Base-by-base conservation (phyloP, 768 basidiomycete species). In the Pisolithus orientalis region DNA sequence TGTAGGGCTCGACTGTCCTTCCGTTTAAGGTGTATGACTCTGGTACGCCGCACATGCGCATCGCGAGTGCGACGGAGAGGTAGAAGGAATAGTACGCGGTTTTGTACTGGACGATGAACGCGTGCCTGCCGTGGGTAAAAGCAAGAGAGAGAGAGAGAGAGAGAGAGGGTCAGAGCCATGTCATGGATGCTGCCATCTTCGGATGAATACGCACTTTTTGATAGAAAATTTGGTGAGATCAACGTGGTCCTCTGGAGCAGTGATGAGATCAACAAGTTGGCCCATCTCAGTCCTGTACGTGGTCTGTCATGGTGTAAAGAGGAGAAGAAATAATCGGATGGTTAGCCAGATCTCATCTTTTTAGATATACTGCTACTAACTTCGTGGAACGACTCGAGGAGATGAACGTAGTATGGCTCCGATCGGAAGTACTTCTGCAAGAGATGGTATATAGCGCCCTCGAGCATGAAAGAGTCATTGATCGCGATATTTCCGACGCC, bases 51-150 rank as follows among this genome's bases (percentile, higher is more conserved):
- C 78, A 80, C 68, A 94, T 75, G 67, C 85, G 80, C 84, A 98
- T 85, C 10, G 93, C 93, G 57, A 94, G 84, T 13, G 95, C 96
- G 57, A 98, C 92, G 44, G 96, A 93, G 57, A 99, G 90, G 74
- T 97, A 96, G 80, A 98, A 98, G 29, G 92, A 96, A 72, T 98
- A 99, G 73, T 80, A 95, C 0, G 95, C 90, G 28, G 95, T 97
- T 73, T 99, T 99, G 83, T 94, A 97, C 56, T 91, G 79, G 49
- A 97, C 95, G 66, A 98, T 97, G 52, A 90, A 80, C 54, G 82
- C 80, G 66, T 97, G 93, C 65, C 92, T 94, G 63, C 5, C 13
- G 21, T 5, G 10, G 28, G 34, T 32, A 9, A 32, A 10, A 10
- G 31, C 7, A 10, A 34, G n/a, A 42, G 40, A n/a, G 24, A 17